These are phyloP conservation scores for Cladophialophora psammophila DNA, from an alignment of 2,329 filamentous ascomycete species.

Conservation along the genomic window DNA sequence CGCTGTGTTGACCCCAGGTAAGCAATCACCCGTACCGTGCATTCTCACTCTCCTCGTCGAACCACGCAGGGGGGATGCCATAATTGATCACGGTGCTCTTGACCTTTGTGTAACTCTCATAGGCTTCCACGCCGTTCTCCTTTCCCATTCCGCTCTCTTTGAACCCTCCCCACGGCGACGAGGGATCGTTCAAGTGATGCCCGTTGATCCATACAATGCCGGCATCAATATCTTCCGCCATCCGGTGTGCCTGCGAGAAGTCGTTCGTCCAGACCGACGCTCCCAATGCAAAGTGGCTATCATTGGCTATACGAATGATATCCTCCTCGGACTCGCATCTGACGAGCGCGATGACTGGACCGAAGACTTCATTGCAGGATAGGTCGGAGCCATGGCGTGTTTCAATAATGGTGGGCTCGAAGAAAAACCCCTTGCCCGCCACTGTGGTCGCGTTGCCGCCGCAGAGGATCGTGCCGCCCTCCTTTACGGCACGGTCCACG, in stretches of 20 bases:
- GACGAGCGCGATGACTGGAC: constrained; percentile 59
- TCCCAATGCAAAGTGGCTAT: constrained; percentile 59
- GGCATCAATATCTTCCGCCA: constrained; percentile 57
- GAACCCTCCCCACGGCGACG: constrained; percentile 73
- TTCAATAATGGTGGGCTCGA: constrained; percentile 57
- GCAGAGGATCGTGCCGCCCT: constrained; percentile 52
- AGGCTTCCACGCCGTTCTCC: constrained; percentile 74
- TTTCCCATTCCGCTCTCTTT: constrained; percentile 73
- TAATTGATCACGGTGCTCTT: constrained; percentile 77
- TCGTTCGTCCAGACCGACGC: constrained; percentile 61
- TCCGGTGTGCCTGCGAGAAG: constrained; percentile 56
- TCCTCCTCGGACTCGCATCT: constrained; percentile 57
- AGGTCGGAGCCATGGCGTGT: constrained; percentile 40
- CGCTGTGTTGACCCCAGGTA: background rate
- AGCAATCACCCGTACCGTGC: constrained; percentile 67
- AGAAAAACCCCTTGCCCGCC: constrained; percentile 61
- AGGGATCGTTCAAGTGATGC: constrained; percentile 75
- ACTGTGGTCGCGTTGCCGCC: constrained; percentile 62
- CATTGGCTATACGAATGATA: constrained; percentile 58
- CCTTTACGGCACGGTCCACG: constrained; percentile 48
- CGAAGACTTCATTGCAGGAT: constrained; percentile 57
- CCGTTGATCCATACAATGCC: constrained; percentile 59
- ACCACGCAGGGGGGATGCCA: constrained; percentile 71
- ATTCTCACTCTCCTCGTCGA: constrained; percentile 62
- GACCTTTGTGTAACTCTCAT: constrained; percentile 57